Base-by-base conservation (phyloP, 345 rosid genomes). In the Hirschfeldia incana region DNA sequence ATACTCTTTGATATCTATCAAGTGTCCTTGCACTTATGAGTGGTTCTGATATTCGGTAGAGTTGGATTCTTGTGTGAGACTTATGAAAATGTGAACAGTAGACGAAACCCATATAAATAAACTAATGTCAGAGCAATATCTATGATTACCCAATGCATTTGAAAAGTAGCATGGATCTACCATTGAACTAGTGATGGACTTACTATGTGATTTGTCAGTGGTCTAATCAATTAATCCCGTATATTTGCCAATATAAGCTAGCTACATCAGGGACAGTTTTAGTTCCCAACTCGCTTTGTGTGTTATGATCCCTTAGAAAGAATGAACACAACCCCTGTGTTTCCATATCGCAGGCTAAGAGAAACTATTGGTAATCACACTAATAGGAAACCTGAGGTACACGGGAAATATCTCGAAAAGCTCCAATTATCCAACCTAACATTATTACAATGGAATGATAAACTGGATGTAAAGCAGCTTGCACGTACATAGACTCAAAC, bases 1-100 rank as follows among this genome's bases (percentile, higher is more conserved):
- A 55, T 12, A 37, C 72, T 64, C 81, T 6, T 70, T 65, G 72
- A 32, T 77, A 29, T 53, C 7, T 77, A 64, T 51, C 4, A 57
- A 66, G 42, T 32, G 57, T 67, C 9, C 59, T 75, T 67, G 44
- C 37, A 26, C 11, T 36, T 3, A 26, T 6, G 17, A 59, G 8
- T n/a, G 67, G 44, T 15, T 63, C 67, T 1, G 21, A 69, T 76
- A 16, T 46, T 17, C 51, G 8, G n/a, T 44, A 32, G 69, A 76
- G 17, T 5, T 61, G 44, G 13, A 37, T 46, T 32, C 57, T 33
- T 30, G 62, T 67, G 51, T 26, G 36, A 69, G 3, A 39, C 49
- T 11, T 16, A 7, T 65, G 51, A 30, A 57, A 1, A 28, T 44
- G 60, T 39, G 46, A 39, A 39, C 46, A 8, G 46, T 39, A 39